Conservation (phyloP, 495 filamentous ascomycete species). For the Xylona heveae region DNA sequence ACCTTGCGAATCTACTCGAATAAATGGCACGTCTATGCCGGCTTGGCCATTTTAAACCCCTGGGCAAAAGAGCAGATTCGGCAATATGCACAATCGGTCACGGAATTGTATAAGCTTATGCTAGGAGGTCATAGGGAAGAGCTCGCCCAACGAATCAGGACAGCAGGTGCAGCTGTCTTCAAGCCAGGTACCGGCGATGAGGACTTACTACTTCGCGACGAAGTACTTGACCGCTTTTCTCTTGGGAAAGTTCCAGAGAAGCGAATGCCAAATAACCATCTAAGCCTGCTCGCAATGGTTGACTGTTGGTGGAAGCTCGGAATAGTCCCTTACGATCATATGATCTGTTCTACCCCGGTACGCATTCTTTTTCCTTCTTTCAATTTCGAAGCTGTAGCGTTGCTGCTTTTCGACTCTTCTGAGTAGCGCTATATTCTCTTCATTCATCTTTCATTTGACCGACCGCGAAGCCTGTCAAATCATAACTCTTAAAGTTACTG, state of each 20-base stretch:
- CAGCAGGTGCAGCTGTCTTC: slow-evolving; percentile 68
- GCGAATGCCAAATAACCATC: slow-evolving; percentile 69
- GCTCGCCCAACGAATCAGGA: slow-evolving; percentile 55
- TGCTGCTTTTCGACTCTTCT: too few species aligned
- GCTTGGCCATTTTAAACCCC: slow-evolving; percentile 89
- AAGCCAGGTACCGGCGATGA: slow-evolving; percentile 27
- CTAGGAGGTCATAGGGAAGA: slow-evolving; percentile 62
- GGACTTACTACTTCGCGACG: slow-evolving; percentile 54
- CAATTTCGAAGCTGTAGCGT: not conserved
- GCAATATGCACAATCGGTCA: slow-evolving; percentile 82
- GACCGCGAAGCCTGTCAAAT: not conserved
- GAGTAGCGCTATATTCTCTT: not conserved
- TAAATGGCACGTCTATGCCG: slow-evolving; percentile 98
- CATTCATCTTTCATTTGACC: not conserved
- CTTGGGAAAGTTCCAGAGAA: slow-evolving; percentile 44
- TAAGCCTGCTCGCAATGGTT: slow-evolving; percentile 90
- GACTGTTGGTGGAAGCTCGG: slow-evolving; percentile 90
- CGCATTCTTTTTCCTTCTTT: slow-evolving; percentile 11
- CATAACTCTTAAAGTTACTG: too few species aligned
- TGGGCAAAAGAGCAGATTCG: slow-evolving; percentile 76
- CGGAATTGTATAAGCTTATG: slow-evolving; percentile 92
- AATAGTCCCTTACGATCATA: slow-evolving; percentile 94
- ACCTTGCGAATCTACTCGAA: slow-evolving; percentile 92
- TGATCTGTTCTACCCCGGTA: slow-evolving; percentile 93
- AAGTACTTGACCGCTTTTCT: slow-evolving; percentile 72